Evolutionary conservation across 225 moss, liverwort and hornwort species (phyloP), one percentile per base, ranked within the genome.

Genomic region (Pseudisothecium myosuroides): DNA sequence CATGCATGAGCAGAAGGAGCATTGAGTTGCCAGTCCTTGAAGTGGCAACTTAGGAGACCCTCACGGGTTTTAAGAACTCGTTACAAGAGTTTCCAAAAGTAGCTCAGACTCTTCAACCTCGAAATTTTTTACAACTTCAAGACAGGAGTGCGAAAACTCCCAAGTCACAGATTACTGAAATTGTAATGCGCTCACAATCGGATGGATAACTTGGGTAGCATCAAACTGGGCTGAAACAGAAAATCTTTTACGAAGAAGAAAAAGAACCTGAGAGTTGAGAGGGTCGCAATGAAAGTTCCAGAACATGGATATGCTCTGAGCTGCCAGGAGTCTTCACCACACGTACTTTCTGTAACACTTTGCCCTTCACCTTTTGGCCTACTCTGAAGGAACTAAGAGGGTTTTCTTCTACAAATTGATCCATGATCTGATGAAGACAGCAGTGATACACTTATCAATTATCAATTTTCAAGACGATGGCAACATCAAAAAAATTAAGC

Each of bases 201-300:
- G 52, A 86, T 64, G 39, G 34, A 84, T 65, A 84, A 83, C 68
- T 55, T 45, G 71, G 55, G 47, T n/a, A 85, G 31, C 37, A 89
- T 82, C 69, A 82, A 62, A 81, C 61, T 47, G 52, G 64, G 78
- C 47, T 39, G 85, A 82, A 92, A 54, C 36, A 87, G 50, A 87
- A 17, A 76, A 83, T 24, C 32, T 27, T 52, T n/a, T 69, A 85
- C 31, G 52, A 28, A 72, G 12, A 80, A 81, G 90, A 77, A 80
- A 84, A 43, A 83, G 60, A 77, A 99, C 98, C 98, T 96, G 96
- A 88, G 54, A 99, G 90, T 91, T 95, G 94, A 86, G 96, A 96
- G 39, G 97, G 97, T 85, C 96, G 96, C 88, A 99, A 84, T 63
- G 97, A 95, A 63, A 99, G 89, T 85, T 97, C 95, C 73, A 96